phyloP scores from a whole-genome alignment of 2,329 filamentous ascomycete species.

The Clonostachys solani region DNA sequence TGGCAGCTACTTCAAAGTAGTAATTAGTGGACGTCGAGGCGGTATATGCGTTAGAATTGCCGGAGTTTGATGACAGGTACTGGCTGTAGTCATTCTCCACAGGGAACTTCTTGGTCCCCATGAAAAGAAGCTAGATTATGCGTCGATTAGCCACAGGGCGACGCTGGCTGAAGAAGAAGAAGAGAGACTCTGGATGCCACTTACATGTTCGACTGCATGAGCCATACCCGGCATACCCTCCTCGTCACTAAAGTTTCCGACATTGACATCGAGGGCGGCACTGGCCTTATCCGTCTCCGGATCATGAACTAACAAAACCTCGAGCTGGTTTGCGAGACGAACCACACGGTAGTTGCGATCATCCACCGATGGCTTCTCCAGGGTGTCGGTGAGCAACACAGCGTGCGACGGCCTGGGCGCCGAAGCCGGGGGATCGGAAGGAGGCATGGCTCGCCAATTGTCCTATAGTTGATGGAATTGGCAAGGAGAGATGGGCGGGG shows the following conservation, averaged over 20 bases:
- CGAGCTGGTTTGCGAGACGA: conserved; percentile 77
- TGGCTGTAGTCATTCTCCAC: conserved; percentile 94
- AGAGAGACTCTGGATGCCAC: conserved; percentile 6
- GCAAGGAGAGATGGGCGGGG: too few species aligned
- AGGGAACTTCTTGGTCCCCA: conserved; percentile 98
- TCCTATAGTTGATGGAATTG: too few species aligned
- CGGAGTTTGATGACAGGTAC: conserved; percentile 86
- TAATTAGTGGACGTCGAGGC: conserved; percentile 93
- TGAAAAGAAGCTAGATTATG: conserved; percentile 68
- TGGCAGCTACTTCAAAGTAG: conserved; percentile 91
- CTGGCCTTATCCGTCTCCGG: conserved; percentile 95
- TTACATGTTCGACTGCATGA: conserved; percentile 88
- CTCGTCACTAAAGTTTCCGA: conserved; percentile 91
- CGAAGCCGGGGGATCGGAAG: conserved; percentile 25
- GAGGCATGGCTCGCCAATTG: conserved; percentile 16
- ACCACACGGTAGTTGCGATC: conserved; percentile 86
- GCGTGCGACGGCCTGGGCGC: conserved; percentile 20
- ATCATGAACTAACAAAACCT: conserved; percentile 90
- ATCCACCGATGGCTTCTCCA: conserved; percentile 83
- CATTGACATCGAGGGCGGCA: conserved; percentile 91
- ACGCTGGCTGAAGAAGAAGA: conserved; percentile 8
- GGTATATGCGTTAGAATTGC: conserved; percentile 93
- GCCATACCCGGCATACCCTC: conserved; percentile 91
- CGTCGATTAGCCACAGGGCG: not conserved
- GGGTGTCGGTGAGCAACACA: conserved; percentile 55